Conservation (phyloP, 2,329 filamentous ascomycete species). For the Macrophomina pseudophaseolina region DNA sequence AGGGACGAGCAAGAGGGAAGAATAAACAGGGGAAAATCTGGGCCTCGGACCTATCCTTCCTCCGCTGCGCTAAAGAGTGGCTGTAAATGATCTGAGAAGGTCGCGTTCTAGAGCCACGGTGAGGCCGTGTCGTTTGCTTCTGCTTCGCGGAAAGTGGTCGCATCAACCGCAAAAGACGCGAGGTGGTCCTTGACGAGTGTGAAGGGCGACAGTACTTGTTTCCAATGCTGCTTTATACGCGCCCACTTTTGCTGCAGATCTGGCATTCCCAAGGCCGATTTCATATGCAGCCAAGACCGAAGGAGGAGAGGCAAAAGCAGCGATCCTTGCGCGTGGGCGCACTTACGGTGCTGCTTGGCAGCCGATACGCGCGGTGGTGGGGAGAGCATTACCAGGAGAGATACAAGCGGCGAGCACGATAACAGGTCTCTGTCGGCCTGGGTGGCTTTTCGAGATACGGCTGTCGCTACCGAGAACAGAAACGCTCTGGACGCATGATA, state of each 20-base stretch:
- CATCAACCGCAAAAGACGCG: not conserved
- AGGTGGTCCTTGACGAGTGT: not conserved
- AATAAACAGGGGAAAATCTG: conserved; percentile 10
- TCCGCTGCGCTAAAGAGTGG: conserved; percentile 1
- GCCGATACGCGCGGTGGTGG: not conserved
- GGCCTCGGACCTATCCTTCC: not conserved
- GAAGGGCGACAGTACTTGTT: not conserved
- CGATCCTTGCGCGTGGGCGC: conserved; percentile 3
- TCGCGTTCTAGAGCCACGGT: not conserved
- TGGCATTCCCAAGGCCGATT: not conserved
- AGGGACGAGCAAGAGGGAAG: not conserved
- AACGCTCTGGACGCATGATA: conserved; percentile 3
- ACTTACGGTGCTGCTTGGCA: conserved; percentile 22
- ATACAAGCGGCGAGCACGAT: not conserved
- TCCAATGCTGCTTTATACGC: not conserved
- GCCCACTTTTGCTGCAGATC: not conserved
- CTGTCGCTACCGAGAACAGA: conserved; percentile 5
- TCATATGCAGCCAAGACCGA: conserved; percentile 7
- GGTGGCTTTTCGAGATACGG: not conserved
- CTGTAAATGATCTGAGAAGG: not conserved
- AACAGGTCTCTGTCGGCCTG: not conserved
- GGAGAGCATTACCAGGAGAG: not conserved
- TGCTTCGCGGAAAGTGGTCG: not conserved
- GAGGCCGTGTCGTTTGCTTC: not conserved
- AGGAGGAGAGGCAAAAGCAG: not conserved